Base-by-base conservation (phyloP, 2,329 filamentous ascomycete genomes). In the Claviceps sp. region DNA sequence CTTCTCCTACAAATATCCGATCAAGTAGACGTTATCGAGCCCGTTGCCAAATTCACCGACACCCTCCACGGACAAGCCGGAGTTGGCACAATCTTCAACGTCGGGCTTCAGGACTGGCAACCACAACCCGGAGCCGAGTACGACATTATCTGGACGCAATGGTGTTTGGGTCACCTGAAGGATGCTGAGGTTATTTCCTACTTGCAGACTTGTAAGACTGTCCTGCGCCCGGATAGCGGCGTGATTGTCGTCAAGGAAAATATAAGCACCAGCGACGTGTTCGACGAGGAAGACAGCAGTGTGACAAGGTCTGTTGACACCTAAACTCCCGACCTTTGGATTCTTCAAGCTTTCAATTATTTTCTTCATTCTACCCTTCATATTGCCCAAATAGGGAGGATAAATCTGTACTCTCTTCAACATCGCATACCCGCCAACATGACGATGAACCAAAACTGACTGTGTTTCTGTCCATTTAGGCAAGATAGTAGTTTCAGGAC, bases 141-240 rank as follows among this genome's bases (percentile, higher is more conserved):
- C 66, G 85, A 90, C 63, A 66, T 95, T 46, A 81, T 96, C 55
- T 95, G 88, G 87, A 84, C 79, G 50, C 90, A 96, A 67, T 95
- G 90, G 89, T 96, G 89, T 66, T 67, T 91, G 7, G 85, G 87
- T 24, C 85, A 96, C 65, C 70, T 95, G 51, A 89, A 79, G 0
- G 89, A 95, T 63, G 68, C 67, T 7, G 81, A 94, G 64, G 64
- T 96, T 4, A 72, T 85, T 1, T 70, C 70, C 2, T 95, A 84
- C 61, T 67, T 96, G 16, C 59, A 69, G 52, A 73, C 79, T 26
- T 87, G 87, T 63, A 76, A 74, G 47, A 59, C 65, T 0, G 72
- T 55, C 0, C 49, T 72, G 3, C 53, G 53, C 0, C 61, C 62
- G 0, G 60, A 58, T n/a, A 63, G 61, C 8, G 64, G 62, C 0